Evolutionary conservation across 345 rosid species (phyloP).

Genomic region (Syzygium aqueum): DNA sequence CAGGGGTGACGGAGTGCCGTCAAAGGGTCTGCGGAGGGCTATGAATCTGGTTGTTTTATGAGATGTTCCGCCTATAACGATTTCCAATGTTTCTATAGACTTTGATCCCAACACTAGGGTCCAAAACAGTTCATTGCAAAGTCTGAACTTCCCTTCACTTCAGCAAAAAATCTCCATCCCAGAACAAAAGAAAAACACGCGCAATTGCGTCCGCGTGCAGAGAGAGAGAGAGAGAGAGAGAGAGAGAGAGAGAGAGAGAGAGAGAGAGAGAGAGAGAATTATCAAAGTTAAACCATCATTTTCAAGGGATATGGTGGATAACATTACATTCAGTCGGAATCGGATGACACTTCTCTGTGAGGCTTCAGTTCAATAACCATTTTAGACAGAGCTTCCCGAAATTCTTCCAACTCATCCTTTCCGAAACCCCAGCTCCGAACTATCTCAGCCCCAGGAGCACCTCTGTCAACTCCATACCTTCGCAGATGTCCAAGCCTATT

Average conservation of each 20-base stretch:
- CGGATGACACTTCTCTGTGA: conserved; percentile 24
- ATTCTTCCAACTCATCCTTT: conserved; percentile 67
- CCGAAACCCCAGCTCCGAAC: conserved; percentile 80
- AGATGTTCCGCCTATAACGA: not conserved
- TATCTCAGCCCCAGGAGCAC: conserved; percentile 56
- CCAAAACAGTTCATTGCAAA: not conserved
- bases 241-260: too few relatives aligned
- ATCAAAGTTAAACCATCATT: not conserved
- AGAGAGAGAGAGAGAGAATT: not conserved
- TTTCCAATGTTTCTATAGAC: not conserved
- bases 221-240: too few relatives aligned
- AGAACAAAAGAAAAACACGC: too few relatives aligned
- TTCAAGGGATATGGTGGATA: not conserved
- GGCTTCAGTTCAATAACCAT: conserved; percentile 52
- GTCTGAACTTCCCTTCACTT: not conserved
- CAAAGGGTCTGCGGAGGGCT: not conserved
- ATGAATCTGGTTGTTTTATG: not conserved
- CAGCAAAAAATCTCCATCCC: not conserved
- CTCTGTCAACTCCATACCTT: conserved; percentile 46
- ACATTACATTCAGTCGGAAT: conserved; percentile 46
- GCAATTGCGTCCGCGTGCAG: too few relatives aligned
- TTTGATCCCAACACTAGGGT: not conserved
- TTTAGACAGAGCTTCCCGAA: conserved; percentile 55
- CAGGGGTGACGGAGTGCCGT: not conserved
- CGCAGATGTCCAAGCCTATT: conserved; percentile 45